A percentile compares a stretch with the other conserved stretches of the same genome.
phyloP scores from a whole-genome alignment of 768 basidiomycete genomes.

The Kwoniella europaea region DNA sequence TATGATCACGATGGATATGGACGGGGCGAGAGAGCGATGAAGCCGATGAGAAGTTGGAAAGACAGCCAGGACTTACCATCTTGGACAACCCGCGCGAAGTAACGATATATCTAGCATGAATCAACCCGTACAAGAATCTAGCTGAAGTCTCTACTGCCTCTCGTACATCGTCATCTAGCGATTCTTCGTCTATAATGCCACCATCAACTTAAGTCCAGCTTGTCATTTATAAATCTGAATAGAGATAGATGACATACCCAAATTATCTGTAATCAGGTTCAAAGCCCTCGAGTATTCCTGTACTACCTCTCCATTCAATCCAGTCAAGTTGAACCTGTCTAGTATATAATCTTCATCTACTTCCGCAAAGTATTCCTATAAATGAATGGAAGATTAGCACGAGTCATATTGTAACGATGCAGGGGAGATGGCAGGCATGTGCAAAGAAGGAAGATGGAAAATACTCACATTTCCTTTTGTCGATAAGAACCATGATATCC shows the following conservation, averaged over 20 bases:
- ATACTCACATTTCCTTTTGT: slow-evolving; percentile 79
- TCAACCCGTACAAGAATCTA: slow-evolving; percentile 88
- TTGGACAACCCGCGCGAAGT: slow-evolving; percentile 90
- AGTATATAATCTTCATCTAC: slow-evolving; percentile 99
- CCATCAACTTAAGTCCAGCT: no score
- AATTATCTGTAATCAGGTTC: slow-evolving; percentile 92
- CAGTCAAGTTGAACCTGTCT: slow-evolving; percentile 98
- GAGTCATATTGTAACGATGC: neutral
- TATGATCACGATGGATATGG: neutral
- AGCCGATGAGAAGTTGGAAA: no score
- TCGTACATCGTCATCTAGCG: slow-evolving; percentile 89
- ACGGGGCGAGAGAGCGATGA: neutral
- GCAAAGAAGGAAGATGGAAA: neutral
- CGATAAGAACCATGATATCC: slow-evolving; percentile 97
- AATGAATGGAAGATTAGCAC: neutral
- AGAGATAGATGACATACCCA: slow-evolving; percentile 65
- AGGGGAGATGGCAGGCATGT: neutral
- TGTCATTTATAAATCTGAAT: neutral
- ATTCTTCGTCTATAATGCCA: slow-evolving; percentile 72
- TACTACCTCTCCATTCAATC: slow-evolving; percentile 85
- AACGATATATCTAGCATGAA: slow-evolving; percentile 96
- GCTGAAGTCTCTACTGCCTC: slow-evolving; percentile 93
- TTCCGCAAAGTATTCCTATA: slow-evolving; percentile 89
- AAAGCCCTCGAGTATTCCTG: slow-evolving; percentile 91
- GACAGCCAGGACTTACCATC: slow-evolving; percentile 69